Evolutionary conservation across 495 filamentous ascomycete species (phyloP).

Genomic region (Podospora tetraspora): DNA sequence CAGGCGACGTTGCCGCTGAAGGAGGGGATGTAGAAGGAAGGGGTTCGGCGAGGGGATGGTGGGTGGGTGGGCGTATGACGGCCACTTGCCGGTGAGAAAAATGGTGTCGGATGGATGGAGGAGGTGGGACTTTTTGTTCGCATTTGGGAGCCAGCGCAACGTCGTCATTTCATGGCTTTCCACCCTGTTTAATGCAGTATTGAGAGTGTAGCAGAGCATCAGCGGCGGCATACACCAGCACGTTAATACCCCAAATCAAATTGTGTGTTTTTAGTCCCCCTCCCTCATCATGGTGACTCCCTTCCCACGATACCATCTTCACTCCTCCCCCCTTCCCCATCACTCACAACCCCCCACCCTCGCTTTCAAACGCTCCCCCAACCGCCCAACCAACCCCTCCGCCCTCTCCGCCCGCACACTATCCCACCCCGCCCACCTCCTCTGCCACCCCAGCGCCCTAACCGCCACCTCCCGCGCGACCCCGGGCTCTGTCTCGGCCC

Average conservation of each 20-base stretch:
- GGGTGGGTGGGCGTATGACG: too few relatives aligned
- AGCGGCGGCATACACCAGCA: background rate
- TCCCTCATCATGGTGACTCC: background rate
- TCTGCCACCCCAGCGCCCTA: constrained; percentile 16
- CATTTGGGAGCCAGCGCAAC: background rate
- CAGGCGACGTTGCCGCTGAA: constrained; percentile 18
- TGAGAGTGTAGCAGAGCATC: background rate
- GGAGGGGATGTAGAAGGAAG: background rate
- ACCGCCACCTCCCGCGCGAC: constrained; percentile 19
- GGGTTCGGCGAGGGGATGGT: too few relatives aligned
- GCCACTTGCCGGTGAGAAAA: background rate
- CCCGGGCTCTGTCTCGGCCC: background rate
- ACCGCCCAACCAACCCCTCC: background rate
- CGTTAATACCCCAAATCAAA: background rate
- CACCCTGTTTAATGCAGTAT: background rate
- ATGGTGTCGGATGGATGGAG: background rate
- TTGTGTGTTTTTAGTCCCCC: background rate
- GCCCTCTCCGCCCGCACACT: background rate
- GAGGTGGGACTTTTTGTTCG: background rate
- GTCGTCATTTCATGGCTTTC: background rate
- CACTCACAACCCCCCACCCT: too few relatives aligned
- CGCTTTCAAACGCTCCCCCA: too few relatives aligned
- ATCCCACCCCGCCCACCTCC: constrained; percentile 27
- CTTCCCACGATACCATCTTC: background rate
- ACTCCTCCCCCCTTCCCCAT: background rate